Percentiles rank a stretch among this genome's conserved stretches.
These are phyloP conservation scores for Lachnellula cervina DNA, from an alignment of 2,329 filamentous ascomycete species.

Conservation along the genomic window DNA sequence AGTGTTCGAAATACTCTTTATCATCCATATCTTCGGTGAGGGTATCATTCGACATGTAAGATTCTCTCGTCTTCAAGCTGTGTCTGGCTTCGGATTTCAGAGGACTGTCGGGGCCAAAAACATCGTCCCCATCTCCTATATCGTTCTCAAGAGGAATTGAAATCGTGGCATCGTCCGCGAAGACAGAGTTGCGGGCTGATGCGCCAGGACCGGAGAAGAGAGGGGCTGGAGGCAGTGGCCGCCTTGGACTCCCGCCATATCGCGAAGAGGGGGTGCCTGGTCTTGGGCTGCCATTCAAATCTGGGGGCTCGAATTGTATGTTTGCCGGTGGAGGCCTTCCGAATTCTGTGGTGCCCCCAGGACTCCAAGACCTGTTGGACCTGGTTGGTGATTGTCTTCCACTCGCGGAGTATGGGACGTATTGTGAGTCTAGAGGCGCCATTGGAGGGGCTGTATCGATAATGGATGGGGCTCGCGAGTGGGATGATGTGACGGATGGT, in stretches of 20 bases:
- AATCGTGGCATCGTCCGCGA: constrained; percentile 65
- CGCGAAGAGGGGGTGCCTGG: constrained; percentile 86
- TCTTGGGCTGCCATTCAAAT: constrained; percentile 83
- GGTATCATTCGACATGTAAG: constrained; percentile 34
- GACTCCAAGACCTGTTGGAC: constrained; percentile 49
- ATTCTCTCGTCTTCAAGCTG: constrained; percentile 29
- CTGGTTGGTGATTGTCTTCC: constrained; percentile 50
- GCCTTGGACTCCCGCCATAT: constrained; percentile 81
- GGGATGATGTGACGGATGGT: constrained; percentile 39
- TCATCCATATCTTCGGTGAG: constrained; percentile 35
- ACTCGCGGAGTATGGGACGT: constrained; percentile 50
- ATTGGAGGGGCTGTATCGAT: constrained; percentile 56
- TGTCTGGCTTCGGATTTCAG: constrained; percentile 18
- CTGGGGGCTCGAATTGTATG: constrained; percentile 75
- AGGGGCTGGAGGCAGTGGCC: constrained; percentile 83
- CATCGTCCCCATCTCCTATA: constrained; percentile 52
- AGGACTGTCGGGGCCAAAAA: constrained; percentile 58
- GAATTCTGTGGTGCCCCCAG: constrained; percentile 55
- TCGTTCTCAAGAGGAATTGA: constrained; percentile 63
- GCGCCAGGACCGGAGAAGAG: constrained; percentile 61
- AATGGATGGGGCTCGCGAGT: constrained; percentile 45
- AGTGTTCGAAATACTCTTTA: constrained; percentile 67
- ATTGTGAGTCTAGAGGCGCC: constrained; percentile 59
- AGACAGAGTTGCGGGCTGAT: constrained; percentile 46
- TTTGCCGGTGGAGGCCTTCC: constrained; percentile 61